Conservation (phyloP, 169 alveolate genomes). For the Fabrea salina region DNA sequence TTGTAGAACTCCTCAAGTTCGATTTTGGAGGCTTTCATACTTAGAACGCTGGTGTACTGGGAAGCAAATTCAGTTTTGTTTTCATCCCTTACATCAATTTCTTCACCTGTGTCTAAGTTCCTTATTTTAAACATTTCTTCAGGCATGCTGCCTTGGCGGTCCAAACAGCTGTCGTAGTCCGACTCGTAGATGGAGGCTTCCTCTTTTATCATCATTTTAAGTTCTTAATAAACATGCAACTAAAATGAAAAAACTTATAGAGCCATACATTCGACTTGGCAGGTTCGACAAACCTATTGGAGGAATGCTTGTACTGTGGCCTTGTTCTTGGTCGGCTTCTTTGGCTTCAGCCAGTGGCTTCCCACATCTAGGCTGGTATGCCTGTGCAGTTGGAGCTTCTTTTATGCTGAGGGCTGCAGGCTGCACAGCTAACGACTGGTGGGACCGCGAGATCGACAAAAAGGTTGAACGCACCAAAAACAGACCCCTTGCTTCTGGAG, state of each 20-base stretch:
- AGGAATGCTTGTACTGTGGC: slow-evolving; percentile 54
- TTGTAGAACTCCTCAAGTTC: slow-evolving; percentile 19
- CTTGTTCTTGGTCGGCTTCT: slow-evolving; percentile 70
- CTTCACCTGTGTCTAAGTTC: slow-evolving; percentile 47
- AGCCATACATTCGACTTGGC: slow-evolving; percentile 66
- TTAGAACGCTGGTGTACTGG: not conserved
- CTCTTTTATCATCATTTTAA: too few relatives aligned
- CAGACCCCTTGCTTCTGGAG: slow-evolving; percentile 93
- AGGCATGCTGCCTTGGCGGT: not conserved
- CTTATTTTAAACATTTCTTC: not conserved
- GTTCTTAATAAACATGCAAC: too few relatives aligned
- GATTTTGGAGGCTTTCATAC: not conserved
- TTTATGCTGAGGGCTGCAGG: slow-evolving; percentile 75
- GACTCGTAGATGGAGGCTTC: not conserved
- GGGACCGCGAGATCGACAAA: slow-evolving; percentile 72
- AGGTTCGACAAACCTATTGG: slow-evolving; percentile 70
- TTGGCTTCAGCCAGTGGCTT: slow-evolving; percentile 50
- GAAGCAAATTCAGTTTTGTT: slow-evolving; percentile 7
- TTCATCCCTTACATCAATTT: slow-evolving; percentile 31
- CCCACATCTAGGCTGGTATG: slow-evolving; percentile 35
- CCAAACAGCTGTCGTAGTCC: not conserved
- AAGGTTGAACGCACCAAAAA: slow-evolving; percentile 91
- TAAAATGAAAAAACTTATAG: too few relatives aligned
- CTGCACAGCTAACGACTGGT: slow-evolving; percentile 69
- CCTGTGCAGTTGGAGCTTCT: slow-evolving; percentile 52